Evolutionary conservation across 176 grass and related monocot genomes (phyloP), one percentile per base, ranked within the genome.

Genomic region (Puccinellia tenuiflora): DNA sequence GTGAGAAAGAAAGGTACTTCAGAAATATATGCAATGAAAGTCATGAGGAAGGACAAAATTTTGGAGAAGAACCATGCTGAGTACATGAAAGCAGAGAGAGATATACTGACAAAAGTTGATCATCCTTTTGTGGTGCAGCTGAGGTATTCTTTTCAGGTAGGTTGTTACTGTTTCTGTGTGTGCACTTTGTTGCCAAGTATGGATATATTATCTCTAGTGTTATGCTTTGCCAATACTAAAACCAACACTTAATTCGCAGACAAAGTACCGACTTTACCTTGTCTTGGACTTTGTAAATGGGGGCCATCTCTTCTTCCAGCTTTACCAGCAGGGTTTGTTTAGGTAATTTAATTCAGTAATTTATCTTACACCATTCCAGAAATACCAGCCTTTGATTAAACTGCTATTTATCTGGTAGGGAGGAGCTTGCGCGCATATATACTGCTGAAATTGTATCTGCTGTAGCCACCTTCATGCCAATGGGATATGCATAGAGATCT

Each of bases 11-110:
- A 93, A 86, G 88, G 89, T 37, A 93, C 93, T 81, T 84, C 81
- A 22, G 96, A 95, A 78, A 98, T 98, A 60, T 98, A 95, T 78
- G 96, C 96, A 22, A 98, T 98, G 93, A 98, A 98, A 66, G 96
- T 98, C 69, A 88, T 98, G 92, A 89, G 96, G 76, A 98, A 95
- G 85, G 96, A 98, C 77, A 98, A 90, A 73, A 95, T 98, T 68
- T 65, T 95, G 81, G 93, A 98, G 57, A 95, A 98, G 9, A 98
- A 95, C 74, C 96, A 95, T 88, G 78, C 90, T 3, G 93, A 92
- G 68, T 98, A 98, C 83, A 98, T 93, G 90, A 95, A 93, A 88
- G 96, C 93, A 17, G 96, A 98, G 83, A 89, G 93, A 84, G 93
- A 98, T 46, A 98, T 98, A 87, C 63, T 98, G 54, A 98, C 93